Evolutionary conservation across 306 rosid species (phyloP).

Genomic region (Prunus fruticosa): DNA sequence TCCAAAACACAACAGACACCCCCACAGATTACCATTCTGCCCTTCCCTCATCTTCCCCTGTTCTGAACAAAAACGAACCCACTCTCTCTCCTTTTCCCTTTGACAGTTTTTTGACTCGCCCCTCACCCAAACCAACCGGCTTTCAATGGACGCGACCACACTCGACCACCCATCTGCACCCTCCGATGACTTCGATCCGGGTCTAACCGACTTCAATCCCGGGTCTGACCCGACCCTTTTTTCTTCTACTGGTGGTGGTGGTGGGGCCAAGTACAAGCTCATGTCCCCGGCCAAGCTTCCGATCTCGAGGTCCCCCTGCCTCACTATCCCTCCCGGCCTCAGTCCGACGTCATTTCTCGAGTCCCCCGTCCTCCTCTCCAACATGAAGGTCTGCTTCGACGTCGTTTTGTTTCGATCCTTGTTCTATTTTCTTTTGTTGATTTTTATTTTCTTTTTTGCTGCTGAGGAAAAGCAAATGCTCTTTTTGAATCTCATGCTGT

Average conservation of each 20-base stretch:
- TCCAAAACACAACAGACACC: conserved; percentile 13
- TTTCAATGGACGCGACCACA: conserved; percentile 45
- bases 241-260: conserved; percentile 5
- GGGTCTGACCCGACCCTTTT: conserved; percentile 6
- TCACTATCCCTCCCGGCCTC: conserved; percentile 77
- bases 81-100: neutral
- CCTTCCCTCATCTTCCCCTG: conserved; percentile 31
- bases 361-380: conserved; percentile 83
- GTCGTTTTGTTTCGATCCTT: conserved; percentile 12
- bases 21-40: conserved; percentile 41
- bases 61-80: neutral
- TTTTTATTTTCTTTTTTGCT: neutral
- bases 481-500: conserved; percentile 12
- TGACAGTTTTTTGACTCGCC: neutral
- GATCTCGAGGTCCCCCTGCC: conserved; percentile 86
- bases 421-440: neutral
- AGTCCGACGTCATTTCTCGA: conserved; percentile 89
- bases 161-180: conserved; percentile 32
- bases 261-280: conserved; percentile 78
- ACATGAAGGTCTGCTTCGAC: conserved; percentile 63
- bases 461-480: neutral
- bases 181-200: conserved; percentile 34
- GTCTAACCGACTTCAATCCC: conserved; percentile 2
- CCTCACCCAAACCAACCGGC: neutral
- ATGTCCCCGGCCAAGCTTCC: conserved; percentile 96